Conservation (phyloP, 805 yeast genomes). For the Cyberlindnera sargentensis region DNA sequence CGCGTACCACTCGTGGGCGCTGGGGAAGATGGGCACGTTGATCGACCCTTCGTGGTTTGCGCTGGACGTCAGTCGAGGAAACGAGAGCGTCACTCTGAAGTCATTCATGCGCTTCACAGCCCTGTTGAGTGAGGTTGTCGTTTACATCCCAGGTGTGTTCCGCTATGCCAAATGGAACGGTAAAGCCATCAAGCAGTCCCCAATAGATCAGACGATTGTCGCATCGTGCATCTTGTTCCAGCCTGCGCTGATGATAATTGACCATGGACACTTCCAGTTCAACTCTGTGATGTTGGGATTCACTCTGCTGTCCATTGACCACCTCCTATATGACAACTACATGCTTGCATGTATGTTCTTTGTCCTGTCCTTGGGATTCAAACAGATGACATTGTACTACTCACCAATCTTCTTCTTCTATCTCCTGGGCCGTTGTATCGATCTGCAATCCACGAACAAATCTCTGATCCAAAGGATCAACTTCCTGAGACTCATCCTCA, state of each 20-base stretch:
- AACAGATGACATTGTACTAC: constrained; percentile 93
- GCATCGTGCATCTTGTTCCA: constrained; percentile 77
- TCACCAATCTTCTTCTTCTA: constrained; percentile 84
- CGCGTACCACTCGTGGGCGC: constrained; percentile 81
- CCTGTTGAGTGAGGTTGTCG: constrained; percentile 60
- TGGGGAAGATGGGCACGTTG: constrained; percentile 66
- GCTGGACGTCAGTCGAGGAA: constrained; percentile 65
- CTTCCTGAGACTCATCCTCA: constrained; percentile 48
- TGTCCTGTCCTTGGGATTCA: constrained; percentile 72
- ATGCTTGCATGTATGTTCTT: constrained; percentile 71
- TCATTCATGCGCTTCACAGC: constrained; percentile 82
- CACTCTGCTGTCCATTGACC: constrained; percentile 58
- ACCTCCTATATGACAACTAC: constrained; percentile 55
- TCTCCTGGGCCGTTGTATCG: constrained; percentile 48
- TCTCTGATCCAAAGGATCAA: constrained; percentile 31
- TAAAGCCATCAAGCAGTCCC: constrained; percentile 44
- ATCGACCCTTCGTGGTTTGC: constrained; percentile 72
- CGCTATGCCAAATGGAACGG: constrained; percentile 69
- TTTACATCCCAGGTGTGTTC: constrained; percentile 77
- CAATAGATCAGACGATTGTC: constrained; percentile 71
- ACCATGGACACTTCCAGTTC: constrained; percentile 96
- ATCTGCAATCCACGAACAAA: constrained; percentile 10
- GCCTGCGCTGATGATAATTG: constrained; percentile 77
- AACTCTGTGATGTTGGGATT: constrained; percentile 93
- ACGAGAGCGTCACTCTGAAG: constrained; percentile 60